phyloP scores from a whole-genome alignment of 768 basidiomycete species.

The Boletus sp. region DNA sequence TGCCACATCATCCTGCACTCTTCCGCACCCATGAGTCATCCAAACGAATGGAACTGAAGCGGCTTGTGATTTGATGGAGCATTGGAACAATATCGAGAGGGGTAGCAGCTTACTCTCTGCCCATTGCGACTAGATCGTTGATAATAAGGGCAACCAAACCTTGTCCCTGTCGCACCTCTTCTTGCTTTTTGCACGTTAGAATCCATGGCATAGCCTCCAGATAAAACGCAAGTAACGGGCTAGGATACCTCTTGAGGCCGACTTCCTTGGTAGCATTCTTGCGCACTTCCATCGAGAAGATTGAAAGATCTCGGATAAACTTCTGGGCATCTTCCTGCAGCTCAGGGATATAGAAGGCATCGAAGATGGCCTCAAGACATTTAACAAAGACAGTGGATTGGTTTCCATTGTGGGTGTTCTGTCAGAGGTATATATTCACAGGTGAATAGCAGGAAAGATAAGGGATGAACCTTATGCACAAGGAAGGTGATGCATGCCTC shows the following conservation, averaged over 20 bases:
- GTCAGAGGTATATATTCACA: slow-evolving; percentile 11
- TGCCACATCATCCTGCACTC: slow-evolving; percentile 84
- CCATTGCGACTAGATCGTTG: slow-evolving; percentile 61
- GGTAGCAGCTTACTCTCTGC: slow-evolving; percentile 43
- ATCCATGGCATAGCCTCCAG: slow-evolving; percentile 79
- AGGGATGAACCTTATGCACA: slow-evolving; percentile 66
- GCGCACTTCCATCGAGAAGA: slow-evolving; percentile 76
- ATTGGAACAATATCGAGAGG: slow-evolving; percentile 61
- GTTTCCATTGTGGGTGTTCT: slow-evolving; percentile 74
- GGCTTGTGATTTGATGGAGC: slow-evolving; percentile 77
- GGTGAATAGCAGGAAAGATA: not conserved
- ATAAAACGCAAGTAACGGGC: slow-evolving; percentile 67
- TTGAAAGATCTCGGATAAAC: slow-evolving; percentile 67
- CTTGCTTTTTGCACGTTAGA: slow-evolving; percentile 61
- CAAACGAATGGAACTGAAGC: slow-evolving; percentile 83
- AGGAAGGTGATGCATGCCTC: slow-evolving; percentile 71
- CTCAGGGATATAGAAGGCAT: slow-evolving; percentile 69
- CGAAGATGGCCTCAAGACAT: slow-evolving; percentile 75
- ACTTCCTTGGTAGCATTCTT: slow-evolving; percentile 54
- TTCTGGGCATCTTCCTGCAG: slow-evolving; percentile 65
- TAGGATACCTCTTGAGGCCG: slow-evolving; percentile 48
- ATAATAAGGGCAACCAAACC: slow-evolving; percentile 62
- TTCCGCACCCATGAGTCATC: slow-evolving; percentile 91
- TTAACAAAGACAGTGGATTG: slow-evolving; percentile 70
- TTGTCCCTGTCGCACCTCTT: slow-evolving; percentile 60